Evolutionary conservation across 306 rosid species (phyloP), one percentile per base, ranked within the genome.

Genomic region (Vicia sativa): DNA sequence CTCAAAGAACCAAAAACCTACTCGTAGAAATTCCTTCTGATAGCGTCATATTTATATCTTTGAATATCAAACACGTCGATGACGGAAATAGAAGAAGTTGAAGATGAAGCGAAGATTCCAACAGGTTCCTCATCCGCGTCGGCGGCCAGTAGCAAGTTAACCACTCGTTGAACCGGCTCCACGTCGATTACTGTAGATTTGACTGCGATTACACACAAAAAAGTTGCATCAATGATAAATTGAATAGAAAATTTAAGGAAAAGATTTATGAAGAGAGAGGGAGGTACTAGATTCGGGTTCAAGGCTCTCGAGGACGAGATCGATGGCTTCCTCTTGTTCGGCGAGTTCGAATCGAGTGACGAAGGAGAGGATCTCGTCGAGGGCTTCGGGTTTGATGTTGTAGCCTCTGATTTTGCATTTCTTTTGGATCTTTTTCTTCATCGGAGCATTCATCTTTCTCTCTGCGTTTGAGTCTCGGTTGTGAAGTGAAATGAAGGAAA

Each of bases 341-440:
- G 71, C 38, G 46, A 75, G 83, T 21, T 50, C 42, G 74, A 77
- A 89, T 9, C 81, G 84, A 42, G 86, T 42, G 23, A 77, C 90
- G 73, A 87, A 93, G 57, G 89, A 80, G 65, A 88, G 84, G 74
- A 93, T 86, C 77, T 90, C 90, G 19, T 87, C 81, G 12, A 90
- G 86, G 11, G 95, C 97, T 5, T 86, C 98, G 9, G 62, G 58
- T 67, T 88, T 85, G 71, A 93, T 82, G 18, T 68, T 78, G 79
- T 82, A 88, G 1, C 98, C 97, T 81, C 95, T 77, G 78, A 90
- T 88, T 70, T 85, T 93, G 73, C 87, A 85, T 65, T 85, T 93
- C 68, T 65, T 87, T 81, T 88, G 90, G 21, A 93, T 68, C 74
- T 86, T 90, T 82, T 73, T 88, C 78, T 93, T 79, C 67, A 78